Base-by-base conservation (phyloP, 176 grass and related monocot genomes). In the Cenchrus americanus region DNA sequence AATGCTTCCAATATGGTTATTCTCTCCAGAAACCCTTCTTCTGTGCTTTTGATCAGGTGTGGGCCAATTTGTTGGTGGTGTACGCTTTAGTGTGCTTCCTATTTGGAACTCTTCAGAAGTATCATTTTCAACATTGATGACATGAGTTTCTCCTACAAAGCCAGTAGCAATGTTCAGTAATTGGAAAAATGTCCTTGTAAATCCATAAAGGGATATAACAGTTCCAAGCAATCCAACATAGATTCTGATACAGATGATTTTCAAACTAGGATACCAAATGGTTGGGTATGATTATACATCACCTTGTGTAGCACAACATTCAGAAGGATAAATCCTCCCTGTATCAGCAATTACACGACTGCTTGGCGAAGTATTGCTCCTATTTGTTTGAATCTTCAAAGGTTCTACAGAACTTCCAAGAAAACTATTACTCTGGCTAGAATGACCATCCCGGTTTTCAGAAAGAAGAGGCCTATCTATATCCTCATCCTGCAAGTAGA, bases 381-480 rank as follows among this genome's bases (percentile, higher is more conserved):
- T 92, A 86, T 89, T 81, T 88, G 89, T 88, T 88, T 90, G 89
- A 88, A 92, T 88, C 70, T 78, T 84, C n/a, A 79, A 81, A 82
- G 89, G 68, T 80, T 90, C 83, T 75, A 59, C 73, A 81, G 72
- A 60, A 86, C 27, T 90, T 85, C 64, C 88, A 80, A 61, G 57
- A 71, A 90, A 73, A 65, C 61, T 84, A 81, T 85, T 87, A 57
- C 53, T 83, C 65, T 86, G 78, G 40, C 71, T 70, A 67, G 80
- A 73, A 12, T 53, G 49, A 69, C 37, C 69, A 62, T 84, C 87
- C 49, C 57, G 48, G 87, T 80, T 88, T 69, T 88, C 89, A 73
- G 65, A 82, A 72, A 97, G 80, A 43, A 97, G 88, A 85, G 90
- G 94, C 65, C 86, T 97, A 50, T 84, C 88, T 78, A 97, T 76